Percentiles rank a stretch among this genome's conserved stretches.
Evolutionary conservation across 1,139 yeast species (phyloP).

Genomic region (Meyerozyma sp.): DNA sequence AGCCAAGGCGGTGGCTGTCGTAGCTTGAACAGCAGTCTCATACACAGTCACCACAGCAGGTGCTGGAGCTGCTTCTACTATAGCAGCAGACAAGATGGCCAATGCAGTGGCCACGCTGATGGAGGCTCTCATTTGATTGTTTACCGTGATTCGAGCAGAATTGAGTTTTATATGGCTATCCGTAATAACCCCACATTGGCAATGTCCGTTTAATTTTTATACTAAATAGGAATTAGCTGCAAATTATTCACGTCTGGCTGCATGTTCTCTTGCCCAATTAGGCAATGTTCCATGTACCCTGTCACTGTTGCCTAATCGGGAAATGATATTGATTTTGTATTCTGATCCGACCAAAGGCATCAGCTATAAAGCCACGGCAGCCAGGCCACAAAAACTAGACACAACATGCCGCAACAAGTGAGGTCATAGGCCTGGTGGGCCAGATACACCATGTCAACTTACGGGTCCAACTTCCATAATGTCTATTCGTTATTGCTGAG

Average conservation of each 20-base stretch:
- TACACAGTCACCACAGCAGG: constrained; percentile 23
- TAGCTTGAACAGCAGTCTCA: constrained; percentile 20
- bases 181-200: not conserved
- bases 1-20: constrained; percentile 6
- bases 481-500: not conserved
- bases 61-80: constrained; percentile 20
- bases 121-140: not conserved
- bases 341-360: no score
- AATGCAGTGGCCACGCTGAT: constrained; percentile 2
- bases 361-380: no score
- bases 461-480: not conserved
- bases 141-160: not conserved
- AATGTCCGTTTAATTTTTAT: not conserved
- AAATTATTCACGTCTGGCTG: not conserved
- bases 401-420: no score
- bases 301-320: not conserved
- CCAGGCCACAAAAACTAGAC: no score
- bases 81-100: constrained; percentile 3
- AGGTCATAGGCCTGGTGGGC: no score
- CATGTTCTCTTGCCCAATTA: not conserved
- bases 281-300: not conserved
- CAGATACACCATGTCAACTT: not conserved
- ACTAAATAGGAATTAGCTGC: constrained; percentile 3
- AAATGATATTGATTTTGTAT: not conserved
- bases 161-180: not conserved